Base-by-base conservation (phyloP, 495 filamentous ascomycete genomes). In the Xylaria acuta region DNA sequence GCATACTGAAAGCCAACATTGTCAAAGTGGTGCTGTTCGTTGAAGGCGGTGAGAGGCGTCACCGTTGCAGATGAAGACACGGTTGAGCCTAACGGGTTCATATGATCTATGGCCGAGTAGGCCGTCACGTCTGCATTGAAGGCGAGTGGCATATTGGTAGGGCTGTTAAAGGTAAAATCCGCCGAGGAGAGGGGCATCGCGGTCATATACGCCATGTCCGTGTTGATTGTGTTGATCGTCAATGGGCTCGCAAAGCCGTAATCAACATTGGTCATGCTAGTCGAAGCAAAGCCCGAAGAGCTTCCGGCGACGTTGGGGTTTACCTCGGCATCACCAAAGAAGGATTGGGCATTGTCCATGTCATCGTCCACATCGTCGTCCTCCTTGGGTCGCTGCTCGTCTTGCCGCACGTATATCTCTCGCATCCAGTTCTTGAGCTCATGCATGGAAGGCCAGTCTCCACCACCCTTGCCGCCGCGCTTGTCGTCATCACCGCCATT, bases 341-440 rank as follows among this genome's bases (percentile, higher is more conserved):
- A 66, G 1, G 54, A 16, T 18, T 34, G 64, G 1, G 34, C 41
- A 20, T 62, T 62, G 38, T 68, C 71, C 0, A 73, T 63, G 14
- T 77, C 56, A 3, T 82, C 75, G 9, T 86, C 84, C 22, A 70
- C 68, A n/a, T 84, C 82, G 22, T 64, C 80, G 11, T 75, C 76
- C 22, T 76, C 79, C 47, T 80, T 80, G 18, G 73, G 69, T 47
- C 70, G 75, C 36, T 41, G 56, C 36, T 77, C 76, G 63, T 84
- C 79, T 60, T 81, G 78, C 45, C 72, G 75, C 16, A 86, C 85
- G 20, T 78, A 86, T 34, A 92, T 87, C 80, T 95, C 90, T 45
- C 85, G 82, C 89, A 97, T 94, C 94, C 94, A 97, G 59, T 87
- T 83, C 83, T 94, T 95, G 73, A 97, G 84, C 69, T 90, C 88